Evolutionary conservation across 306 rosid species (phyloP).

Genomic region (Quercus engelmannii): DNA sequence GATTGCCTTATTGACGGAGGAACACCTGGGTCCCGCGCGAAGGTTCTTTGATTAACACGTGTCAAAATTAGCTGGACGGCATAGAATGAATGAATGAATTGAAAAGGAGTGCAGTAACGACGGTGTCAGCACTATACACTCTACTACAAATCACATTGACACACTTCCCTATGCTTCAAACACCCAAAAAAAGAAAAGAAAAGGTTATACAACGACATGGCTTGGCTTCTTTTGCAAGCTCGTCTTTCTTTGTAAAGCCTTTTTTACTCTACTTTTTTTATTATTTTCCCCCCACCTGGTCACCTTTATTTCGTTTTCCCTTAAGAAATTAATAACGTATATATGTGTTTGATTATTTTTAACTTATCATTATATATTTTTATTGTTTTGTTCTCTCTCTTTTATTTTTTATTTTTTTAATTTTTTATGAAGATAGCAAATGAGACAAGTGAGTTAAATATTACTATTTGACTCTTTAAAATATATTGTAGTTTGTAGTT

Average conservation of each 20-base stretch:
- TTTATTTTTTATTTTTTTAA: no score
- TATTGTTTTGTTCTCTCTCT: no score
- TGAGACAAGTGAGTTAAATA: no score
- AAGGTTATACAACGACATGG: conserved; percentile 20
- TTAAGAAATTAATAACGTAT: no score
- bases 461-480: no score
- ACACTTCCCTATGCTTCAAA: conserved; percentile 19
- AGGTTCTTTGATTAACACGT: conserved; percentile 23
- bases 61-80: conserved; percentile 25
- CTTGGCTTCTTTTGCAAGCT: conserved; percentile 17
- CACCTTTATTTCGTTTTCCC: no score
- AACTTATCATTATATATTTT: not conserved
- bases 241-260: not conserved
- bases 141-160: conserved; percentile 5
- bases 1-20: not conserved
- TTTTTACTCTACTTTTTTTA: not conserved
- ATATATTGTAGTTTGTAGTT: no score
- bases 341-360: not conserved
- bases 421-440: no score
- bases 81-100: not conserved
- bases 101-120: conserved; percentile 1
- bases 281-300: not conserved
- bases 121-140: conserved; percentile 8
- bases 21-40: conserved; percentile 14
- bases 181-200: not conserved